Conservation (phyloP, 371 early-diverging fungal genomes). For the Capillidium heterosporum region DNA sequence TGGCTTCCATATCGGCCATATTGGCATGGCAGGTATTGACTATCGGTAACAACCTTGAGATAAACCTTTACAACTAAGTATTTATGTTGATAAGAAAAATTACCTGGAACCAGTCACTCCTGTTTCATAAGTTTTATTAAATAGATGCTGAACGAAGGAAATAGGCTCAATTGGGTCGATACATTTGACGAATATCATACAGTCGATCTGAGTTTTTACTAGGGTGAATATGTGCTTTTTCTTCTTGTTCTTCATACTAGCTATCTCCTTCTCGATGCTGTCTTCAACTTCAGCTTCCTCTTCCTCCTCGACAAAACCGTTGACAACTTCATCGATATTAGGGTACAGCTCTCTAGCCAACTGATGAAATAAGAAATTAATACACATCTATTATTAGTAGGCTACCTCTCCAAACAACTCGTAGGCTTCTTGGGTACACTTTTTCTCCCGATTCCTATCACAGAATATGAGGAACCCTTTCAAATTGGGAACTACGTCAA, state of each 20-base stretch:
- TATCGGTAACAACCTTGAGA: conserved; percentile 41
- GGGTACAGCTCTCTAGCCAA: neutral
- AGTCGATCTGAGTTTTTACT: neutral
- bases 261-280: neutral
- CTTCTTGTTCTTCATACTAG: neutral
- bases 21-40: conserved; percentile 35
- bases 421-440: neutral
- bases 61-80: conserved; percentile 15
- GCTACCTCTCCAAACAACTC: neutral
- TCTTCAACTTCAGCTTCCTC: neutral
- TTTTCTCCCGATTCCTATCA: neutral
- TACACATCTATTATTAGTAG: neutral
- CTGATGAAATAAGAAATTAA: neutral
- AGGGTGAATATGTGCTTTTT: neutral
- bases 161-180: conserved; percentile 30
- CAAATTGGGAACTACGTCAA: neutral
- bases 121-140: conserved; percentile 32
- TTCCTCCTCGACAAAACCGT: neutral
- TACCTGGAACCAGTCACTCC: conserved; percentile 36
- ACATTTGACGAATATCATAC: neutral
- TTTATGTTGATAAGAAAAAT: neutral
- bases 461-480: neutral
- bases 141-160: conserved; percentile 29
- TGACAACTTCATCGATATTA: neutral
- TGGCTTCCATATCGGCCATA: conserved; percentile 27